Conservation (phyloP, 805 yeast genomes). For the Candida chilensis region DNA sequence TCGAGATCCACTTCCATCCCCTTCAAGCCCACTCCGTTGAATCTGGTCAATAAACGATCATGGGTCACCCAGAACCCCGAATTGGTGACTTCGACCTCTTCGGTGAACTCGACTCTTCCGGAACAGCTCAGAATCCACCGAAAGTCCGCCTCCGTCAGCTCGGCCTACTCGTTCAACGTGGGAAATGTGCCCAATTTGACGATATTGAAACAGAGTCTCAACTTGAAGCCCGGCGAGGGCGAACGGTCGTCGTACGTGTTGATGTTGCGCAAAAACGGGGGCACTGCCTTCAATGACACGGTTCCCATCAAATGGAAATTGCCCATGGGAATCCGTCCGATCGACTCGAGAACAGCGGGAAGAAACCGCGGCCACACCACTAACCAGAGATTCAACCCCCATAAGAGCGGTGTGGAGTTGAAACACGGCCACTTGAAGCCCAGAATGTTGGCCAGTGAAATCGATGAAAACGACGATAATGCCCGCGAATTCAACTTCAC, state of each 20-base stretch:
- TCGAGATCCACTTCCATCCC: too few species aligned
- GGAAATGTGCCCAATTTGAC: neutral
- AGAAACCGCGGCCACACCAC: constrained; percentile 10
- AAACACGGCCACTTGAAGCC: constrained; percentile 59
- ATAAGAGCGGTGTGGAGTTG: constrained; percentile 36
- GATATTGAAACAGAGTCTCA: neutral
- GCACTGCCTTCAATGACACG: constrained; percentile 38
- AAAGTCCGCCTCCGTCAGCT: neutral
- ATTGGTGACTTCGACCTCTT: too few species aligned
- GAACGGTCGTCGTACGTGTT: constrained; percentile 41
- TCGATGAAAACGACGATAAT: constrained; percentile 51
- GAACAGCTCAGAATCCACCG: too few species aligned
- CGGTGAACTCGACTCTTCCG: too few species aligned
- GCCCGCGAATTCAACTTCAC: neutral
- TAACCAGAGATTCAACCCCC: too few species aligned
- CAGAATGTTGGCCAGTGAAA: constrained; percentile 65
- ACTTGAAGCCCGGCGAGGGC: constrained; percentile 30
- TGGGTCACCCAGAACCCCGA: too few species aligned
- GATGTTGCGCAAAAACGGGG: constrained; percentile 29
- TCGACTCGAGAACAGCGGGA: constrained; percentile 21
- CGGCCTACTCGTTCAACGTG: neutral
- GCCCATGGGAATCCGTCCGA: constrained; percentile 47
- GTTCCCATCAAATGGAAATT: constrained; percentile 38
- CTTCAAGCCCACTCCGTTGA: too few species aligned
- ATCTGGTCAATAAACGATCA: too few species aligned